phyloP scores from a whole-genome alignment of 495 filamentous ascomycete genomes.

The Parmelia sp. region DNA sequence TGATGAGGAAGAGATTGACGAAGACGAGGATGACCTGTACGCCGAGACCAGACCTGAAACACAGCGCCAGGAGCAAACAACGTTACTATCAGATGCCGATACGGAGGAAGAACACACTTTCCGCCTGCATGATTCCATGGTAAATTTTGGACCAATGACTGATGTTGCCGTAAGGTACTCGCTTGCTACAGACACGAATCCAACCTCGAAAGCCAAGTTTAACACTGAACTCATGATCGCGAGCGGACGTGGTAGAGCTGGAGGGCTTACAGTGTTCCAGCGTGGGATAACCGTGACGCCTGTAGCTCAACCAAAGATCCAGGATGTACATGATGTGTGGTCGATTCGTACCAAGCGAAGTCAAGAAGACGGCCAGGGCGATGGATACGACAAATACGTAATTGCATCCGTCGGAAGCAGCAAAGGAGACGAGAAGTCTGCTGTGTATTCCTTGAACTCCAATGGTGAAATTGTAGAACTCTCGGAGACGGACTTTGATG shows the following conservation, averaged over 20 bases:
- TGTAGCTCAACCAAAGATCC: constrained; percentile 46
- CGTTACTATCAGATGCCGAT: constrained; percentile 14
- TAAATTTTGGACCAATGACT: constrained; percentile 70
- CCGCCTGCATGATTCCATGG: constrained; percentile 65
- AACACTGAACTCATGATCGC: constrained; percentile 67
- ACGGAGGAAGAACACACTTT: constrained; percentile 55
- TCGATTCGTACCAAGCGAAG: constrained; percentile 52
- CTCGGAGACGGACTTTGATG: constrained; percentile 76
- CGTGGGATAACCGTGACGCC: constrained; percentile 63
- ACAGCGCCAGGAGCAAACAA: constrained; percentile 8
- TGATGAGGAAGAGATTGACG: constrained; percentile 52
- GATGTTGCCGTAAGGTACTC: constrained; percentile 60
- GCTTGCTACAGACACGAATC: constrained; percentile 25
- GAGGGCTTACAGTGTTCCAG: constrained; percentile 68
- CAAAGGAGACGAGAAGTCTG: constrained; percentile 50
- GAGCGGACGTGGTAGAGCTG: constrained; percentile 61
- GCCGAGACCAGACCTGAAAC: constrained; percentile 35
- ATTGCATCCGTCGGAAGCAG: constrained; percentile 58
- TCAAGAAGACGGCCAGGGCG: constrained; percentile 28
- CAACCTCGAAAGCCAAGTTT: constrained; percentile 38
- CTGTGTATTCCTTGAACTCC: constrained; percentile 49
- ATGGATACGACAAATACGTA: constrained; percentile 60
- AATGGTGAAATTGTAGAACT: constrained; percentile 59
- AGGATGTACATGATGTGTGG: constrained; percentile 56
- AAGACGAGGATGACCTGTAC: constrained; percentile 65